Conservation (phyloP, 179 eudicot genomes). For the Beta corolliflora region DNA sequence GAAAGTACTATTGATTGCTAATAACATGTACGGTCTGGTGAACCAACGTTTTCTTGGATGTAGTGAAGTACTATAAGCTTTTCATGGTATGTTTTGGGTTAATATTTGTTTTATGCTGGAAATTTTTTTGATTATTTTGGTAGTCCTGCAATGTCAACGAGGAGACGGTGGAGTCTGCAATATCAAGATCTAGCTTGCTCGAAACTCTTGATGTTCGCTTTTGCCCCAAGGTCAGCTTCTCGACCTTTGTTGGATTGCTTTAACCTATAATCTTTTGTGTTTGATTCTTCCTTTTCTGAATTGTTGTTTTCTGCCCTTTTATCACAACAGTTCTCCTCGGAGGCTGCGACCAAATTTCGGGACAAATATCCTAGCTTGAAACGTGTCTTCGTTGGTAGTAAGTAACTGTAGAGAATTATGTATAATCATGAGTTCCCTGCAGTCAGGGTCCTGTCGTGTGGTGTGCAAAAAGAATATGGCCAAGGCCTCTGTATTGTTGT, state of each 20-base stretch:
- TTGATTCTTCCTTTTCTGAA: not conserved
- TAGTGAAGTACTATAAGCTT: no score
- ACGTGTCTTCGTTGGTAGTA: conserved; percentile 72
- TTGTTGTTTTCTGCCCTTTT: not conserved
- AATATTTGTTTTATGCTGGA: not conserved
- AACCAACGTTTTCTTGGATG: not conserved
- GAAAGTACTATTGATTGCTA: not conserved
- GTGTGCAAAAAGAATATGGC: conserved; percentile 22
- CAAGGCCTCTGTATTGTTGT: conserved; percentile 1
- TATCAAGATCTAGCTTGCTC: conserved; percentile 61
- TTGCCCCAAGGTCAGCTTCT: conserved; percentile 67
- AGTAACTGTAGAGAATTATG: conserved; percentile 31
- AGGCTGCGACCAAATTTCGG: conserved; percentile 59
- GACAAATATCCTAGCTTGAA: conserved; percentile 67
- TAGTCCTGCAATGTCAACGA: conserved; percentile 84
- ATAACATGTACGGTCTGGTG: not conserved
- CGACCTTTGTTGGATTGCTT: not conserved
- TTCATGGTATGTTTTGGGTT: not conserved
- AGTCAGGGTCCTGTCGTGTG: not conserved
- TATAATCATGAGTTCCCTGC: not conserved
- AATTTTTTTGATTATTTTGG: not conserved
- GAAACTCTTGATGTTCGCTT: conserved; percentile 96
- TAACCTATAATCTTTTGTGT: not conserved
- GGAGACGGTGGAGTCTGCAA: conserved; percentile 75
- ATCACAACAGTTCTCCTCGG: conserved; percentile 49